A percentile compares a stretch with the other conserved stretches of the same genome.
These are phyloP conservation scores for Coccomyxa sp. DNA, from an alignment of 139 green algal genomes.

Conservation along the genomic window DNA sequence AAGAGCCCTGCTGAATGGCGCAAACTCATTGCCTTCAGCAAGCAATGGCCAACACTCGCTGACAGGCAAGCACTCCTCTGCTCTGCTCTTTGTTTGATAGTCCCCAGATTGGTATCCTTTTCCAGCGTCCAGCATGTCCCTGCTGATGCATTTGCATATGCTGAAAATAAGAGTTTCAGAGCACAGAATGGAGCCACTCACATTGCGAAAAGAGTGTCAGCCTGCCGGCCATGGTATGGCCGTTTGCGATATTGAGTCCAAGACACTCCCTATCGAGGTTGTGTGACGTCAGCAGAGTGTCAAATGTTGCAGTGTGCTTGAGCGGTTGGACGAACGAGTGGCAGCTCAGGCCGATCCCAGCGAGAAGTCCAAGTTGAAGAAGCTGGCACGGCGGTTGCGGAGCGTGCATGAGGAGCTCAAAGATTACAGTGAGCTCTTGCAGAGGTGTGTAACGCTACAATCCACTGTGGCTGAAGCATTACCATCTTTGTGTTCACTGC, in stretches of 20 bases:
- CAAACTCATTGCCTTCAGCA: constrained; percentile 59
- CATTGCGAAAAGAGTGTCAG: no score
- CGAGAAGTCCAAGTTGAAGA: constrained; percentile 23
- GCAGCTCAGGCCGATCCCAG: constrained; percentile 8
- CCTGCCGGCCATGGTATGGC: no score
- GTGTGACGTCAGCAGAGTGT: no score
- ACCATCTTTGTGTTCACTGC: neutral
- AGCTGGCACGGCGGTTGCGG: constrained; percentile 25
- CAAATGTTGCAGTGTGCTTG: constrained; percentile 1
- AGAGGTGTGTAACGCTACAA: neutral
- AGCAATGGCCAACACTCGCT: constrained; percentile 49
- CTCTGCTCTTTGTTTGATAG: neutral
- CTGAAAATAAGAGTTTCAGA: no score
- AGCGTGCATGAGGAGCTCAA: constrained; percentile 43
- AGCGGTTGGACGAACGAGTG: constrained; percentile 35
- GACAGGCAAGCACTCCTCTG: neutral
- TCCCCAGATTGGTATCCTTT: neutral
- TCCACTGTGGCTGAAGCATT: neutral
- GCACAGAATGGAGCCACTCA: no score
- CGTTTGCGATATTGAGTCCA: no score
- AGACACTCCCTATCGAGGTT: no score
- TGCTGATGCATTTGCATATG: neutral
- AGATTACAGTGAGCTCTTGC: constrained; percentile 21
- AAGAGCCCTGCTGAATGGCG: constrained; percentile 46
- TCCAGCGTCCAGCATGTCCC: neutral